These are phyloP conservation scores for Colletotrichum orchidophilum DNA, from an alignment of 2,329 filamentous ascomycete species.

Conservation along the genomic window DNA sequence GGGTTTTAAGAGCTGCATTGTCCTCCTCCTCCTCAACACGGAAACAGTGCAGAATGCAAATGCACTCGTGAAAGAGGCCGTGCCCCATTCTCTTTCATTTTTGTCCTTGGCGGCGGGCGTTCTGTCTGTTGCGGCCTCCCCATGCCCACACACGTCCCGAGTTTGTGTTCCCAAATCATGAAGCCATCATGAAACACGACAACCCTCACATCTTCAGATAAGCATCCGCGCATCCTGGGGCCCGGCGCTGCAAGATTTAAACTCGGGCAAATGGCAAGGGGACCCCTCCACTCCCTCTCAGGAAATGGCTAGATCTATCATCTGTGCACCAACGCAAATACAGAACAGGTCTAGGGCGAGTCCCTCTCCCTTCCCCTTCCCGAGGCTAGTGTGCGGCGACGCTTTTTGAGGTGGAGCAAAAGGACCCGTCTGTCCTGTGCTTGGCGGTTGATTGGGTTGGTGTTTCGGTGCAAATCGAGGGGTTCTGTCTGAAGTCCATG, in stretches of 20 bases:
- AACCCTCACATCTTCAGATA: conserved; percentile 32
- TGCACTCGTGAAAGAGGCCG: neutral
- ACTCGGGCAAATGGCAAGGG: conserved; percentile 18
- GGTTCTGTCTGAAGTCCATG: neutral
- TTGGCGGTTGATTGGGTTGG: conserved; percentile 22
- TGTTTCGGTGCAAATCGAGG: conserved; percentile 15
- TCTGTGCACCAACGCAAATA: neutral
- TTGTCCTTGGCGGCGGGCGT: conserved; percentile 7
- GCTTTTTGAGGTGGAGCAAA: neutral
- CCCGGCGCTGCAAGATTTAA: conserved; percentile 25
- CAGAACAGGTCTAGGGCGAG: neutral
- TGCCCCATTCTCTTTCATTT: conserved; percentile 3
- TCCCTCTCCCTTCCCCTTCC: no score
- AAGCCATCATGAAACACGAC: conserved; percentile 35
- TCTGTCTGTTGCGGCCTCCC: neutral
- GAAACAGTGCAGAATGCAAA: neutral
- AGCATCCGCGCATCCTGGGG: conserved; percentile 24
- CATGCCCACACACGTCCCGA: conserved; percentile 2
- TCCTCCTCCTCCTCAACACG: neutral
- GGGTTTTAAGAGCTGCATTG: conserved; percentile 25
- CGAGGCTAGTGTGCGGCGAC: neutral
- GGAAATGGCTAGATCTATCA: conserved; percentile 8
- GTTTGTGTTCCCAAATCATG: conserved; percentile 28
- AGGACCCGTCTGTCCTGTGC: neutral
- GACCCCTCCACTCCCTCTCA: neutral